These are phyloP conservation scores for Gaeumannomyces tritici DNA, from an alignment of 2,329 filamentous ascomycete genomes.

Conservation along the genomic window DNA sequence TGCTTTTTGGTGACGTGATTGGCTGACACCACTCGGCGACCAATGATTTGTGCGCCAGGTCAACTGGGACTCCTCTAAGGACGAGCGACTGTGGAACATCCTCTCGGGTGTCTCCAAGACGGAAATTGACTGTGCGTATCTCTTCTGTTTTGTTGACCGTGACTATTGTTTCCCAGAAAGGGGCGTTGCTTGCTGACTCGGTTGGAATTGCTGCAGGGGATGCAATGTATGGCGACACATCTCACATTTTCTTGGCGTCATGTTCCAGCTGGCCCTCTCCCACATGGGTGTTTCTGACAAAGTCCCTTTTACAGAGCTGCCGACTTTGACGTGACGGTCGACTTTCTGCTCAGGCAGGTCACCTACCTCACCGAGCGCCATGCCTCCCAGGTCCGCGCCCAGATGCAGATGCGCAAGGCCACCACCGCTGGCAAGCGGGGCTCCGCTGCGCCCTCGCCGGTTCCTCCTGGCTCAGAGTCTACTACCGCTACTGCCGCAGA, in stretches of 20 bases:
- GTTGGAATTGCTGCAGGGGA: not conserved
- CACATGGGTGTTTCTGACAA: not conserved
- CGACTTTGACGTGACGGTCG: constrained; percentile 73
- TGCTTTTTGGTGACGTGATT: not conserved
- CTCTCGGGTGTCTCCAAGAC: constrained; percentile 73
- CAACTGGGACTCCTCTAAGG: constrained; percentile 80
- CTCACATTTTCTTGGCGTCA: not conserved
- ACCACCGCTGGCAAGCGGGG: constrained; percentile 44
- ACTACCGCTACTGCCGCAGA: constrained; percentile 25
- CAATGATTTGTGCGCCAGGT: constrained; percentile 44
- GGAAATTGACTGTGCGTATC: constrained; percentile 70
- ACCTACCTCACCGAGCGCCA: constrained; percentile 91
- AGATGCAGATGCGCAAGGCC: constrained; percentile 76
- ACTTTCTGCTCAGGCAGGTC: constrained; percentile 86
- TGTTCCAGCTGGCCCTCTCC: not conserved
- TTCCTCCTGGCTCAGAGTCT: constrained; percentile 41
- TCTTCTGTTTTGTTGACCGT: not conserved
- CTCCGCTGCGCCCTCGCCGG: constrained; percentile 47
- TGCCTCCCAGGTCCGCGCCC: constrained; percentile 78
- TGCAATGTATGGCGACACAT: constrained; percentile 2
- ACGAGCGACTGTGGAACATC: constrained; percentile 82
- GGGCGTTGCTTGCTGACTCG: not conserved
- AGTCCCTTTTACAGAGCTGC: constrained; percentile 46
- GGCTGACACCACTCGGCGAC: not conserved
- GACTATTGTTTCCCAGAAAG: not conserved